These are phyloP conservation scores for Amphirosellinia nigrospora DNA, from an alignment of 495 filamentous ascomycete genomes.

Conservation along the genomic window DNA sequence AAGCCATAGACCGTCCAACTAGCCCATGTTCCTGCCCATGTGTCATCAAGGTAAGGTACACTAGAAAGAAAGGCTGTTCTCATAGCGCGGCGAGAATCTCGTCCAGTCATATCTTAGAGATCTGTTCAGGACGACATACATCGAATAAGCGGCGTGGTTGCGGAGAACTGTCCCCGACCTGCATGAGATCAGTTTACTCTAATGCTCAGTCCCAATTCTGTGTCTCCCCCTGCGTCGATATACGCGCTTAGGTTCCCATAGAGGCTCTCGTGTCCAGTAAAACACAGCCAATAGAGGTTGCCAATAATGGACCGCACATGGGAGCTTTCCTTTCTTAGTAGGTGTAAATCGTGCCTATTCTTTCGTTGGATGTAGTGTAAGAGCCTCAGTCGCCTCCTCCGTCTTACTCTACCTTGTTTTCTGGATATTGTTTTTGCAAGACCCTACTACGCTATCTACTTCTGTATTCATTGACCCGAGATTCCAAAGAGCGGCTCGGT, in stretches of 20 bases:
- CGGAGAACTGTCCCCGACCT: constrained; percentile 9
- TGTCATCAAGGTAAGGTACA: constrained; percentile 1
- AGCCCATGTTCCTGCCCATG: not conserved
- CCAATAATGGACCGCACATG: constrained; percentile 11
- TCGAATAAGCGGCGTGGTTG: constrained; percentile 15
- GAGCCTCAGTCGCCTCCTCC: constrained; percentile 18
- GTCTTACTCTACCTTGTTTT: not conserved
- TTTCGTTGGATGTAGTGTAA: not conserved
- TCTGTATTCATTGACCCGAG: not conserved
- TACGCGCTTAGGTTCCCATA: constrained; percentile 21
- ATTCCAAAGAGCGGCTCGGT: constrained; percentile 7
- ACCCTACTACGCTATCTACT: not conserved
- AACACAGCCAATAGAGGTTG: not conserved
- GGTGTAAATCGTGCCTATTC: not conserved
- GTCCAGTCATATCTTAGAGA: constrained; percentile 15
- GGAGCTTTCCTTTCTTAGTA: constrained; percentile 15
- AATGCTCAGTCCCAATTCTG: constrained; percentile 12
- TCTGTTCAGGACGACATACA: too few species aligned
- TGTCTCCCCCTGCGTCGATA: constrained; percentile 19
- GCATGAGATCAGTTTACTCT: constrained; percentile 3
- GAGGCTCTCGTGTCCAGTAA: constrained; percentile 17
- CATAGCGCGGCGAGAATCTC: not conserved
- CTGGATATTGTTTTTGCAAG: not conserved
- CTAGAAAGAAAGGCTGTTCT: constrained; percentile 5
- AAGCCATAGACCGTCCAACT: not conserved